Base-by-base conservation (phyloP, 2,329 filamentous ascomycete genomes). In the Trichoderma aggressivum region DNA sequence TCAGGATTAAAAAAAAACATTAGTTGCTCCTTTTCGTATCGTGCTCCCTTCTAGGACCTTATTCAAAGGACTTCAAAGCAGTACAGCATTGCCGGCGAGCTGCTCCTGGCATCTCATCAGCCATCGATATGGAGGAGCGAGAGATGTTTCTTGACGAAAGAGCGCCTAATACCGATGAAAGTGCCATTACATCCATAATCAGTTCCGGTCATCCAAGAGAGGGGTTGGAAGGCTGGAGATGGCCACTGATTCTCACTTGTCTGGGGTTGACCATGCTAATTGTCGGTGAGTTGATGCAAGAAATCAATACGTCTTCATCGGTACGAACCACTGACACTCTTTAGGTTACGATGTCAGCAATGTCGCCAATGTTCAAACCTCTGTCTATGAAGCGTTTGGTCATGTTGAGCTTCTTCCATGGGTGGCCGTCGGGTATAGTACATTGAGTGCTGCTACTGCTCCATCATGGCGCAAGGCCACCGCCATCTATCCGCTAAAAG, bases 361-460 rank as follows among this genome's bases (percentile, higher is more conserved):
- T 69, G 82, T 85, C 21, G 84, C 87, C 8, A 86, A 89, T 73
- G 85, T 87, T 61, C 89, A 89, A 76, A 81, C 80, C 10, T 87
- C 86, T 4, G 84, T 90, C 62, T 90, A 90, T 77, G 80, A 85
- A 66, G 86, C 85, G 26, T 81, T 82, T 58, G 79, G 79, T 6
- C 74, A 79, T 12, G 79, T 83, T 47, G 77, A 81, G 43, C 75
- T 82, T 2, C 75, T 84, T 7, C 78, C 80, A 5, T 83, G 81
- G 82, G 76, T 83, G n/a, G 78, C 76, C 30, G 75, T 82, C 18
- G 53, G 53, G 16, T 56, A 56, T 18, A 56, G 53, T 18, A 56
- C 53, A 26, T 10, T 56, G 26, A 56, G 14, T 78, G 77, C 8
- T 82, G 81, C 71, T 79, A 78, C 0, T 73, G 80, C 14, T 78